Conservation (phyloP, 768 basidiomycete species). For the Pleurotus sapidus region DNA sequence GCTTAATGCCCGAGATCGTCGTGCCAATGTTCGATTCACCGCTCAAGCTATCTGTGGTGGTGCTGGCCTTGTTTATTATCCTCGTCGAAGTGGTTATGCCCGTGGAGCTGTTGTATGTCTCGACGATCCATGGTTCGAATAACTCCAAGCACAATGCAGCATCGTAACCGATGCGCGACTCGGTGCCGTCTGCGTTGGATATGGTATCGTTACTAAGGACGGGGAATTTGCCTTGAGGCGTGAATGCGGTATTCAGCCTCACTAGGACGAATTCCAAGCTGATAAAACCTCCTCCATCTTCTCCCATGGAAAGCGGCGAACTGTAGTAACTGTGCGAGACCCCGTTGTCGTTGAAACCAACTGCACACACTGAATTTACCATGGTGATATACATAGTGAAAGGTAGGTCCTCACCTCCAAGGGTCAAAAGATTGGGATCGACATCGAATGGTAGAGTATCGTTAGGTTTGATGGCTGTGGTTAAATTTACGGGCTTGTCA, state of each 20-base stretch:
- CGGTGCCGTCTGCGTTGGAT: neutral
- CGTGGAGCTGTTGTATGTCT: slow-evolving; percentile 18
- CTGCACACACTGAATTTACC: slow-evolving; percentile 13
- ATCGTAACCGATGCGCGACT: slow-evolving; percentile 12
- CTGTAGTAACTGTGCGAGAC: slow-evolving; percentile 26
- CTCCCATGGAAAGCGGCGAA: slow-evolving; percentile 14
- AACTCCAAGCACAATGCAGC: slow-evolving; percentile 13
- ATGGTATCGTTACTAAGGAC: slow-evolving; percentile 7
- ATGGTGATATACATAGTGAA: neutral
- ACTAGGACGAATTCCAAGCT: slow-evolving; percentile 18
- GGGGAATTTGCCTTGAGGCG: slow-evolving; percentile 17
- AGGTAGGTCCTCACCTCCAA: slow-evolving; percentile 20
- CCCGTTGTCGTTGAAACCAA: slow-evolving; percentile 32
- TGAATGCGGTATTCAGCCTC: slow-evolving; percentile 16
- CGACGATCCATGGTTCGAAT: slow-evolving; percentile 13
- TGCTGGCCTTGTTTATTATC: slow-evolving; percentile 28
- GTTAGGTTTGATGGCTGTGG: neutral
- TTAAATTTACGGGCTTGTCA: slow-evolving; percentile 5
- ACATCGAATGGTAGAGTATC: slow-evolving; percentile 8
- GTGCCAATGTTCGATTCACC: slow-evolving; percentile 19
- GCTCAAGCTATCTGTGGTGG: slow-evolving; percentile 18
- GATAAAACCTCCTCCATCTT: slow-evolving; percentile 15
- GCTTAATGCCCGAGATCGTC: slow-evolving; percentile 17
- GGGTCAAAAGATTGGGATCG: slow-evolving; percentile 17
- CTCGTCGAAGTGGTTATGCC: slow-evolving; percentile 25